Percentiles rank a stretch among this genome's conserved stretches.
Evolutionary conservation across 179 eudicot genomes (phyloP).

Genomic region (Nepenthes alata): DNA sequence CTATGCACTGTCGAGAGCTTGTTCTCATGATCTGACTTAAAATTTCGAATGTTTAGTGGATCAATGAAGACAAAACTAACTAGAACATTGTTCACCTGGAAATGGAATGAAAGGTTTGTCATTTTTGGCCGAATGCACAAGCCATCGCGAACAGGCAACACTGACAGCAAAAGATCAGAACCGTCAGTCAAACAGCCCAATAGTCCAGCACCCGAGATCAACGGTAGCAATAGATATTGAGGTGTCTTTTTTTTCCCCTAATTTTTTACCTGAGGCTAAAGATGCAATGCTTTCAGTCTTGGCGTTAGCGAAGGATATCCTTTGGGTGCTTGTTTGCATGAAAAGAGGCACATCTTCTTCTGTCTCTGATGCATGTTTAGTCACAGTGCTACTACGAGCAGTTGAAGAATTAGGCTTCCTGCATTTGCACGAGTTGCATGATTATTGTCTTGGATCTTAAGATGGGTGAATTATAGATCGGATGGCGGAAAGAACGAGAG

Average conservation of each 20-base stretch:
- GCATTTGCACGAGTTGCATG: not conserved
- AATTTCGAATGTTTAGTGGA: constrained; percentile 4
- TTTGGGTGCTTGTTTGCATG: constrained; percentile 39
- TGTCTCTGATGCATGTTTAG: constrained; percentile 20
- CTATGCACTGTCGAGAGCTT: not conserved
- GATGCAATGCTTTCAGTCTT: not conserved
- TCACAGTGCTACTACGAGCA: constrained; percentile 1
- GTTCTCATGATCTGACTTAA: not conserved
- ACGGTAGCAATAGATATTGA: not conserved
- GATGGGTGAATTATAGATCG: not conserved
- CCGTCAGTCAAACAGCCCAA: not conserved
- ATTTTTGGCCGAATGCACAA: constrained; percentile 24
- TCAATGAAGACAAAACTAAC: not conserved
- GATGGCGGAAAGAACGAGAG: not conserved
- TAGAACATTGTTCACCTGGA: constrained; percentile 25
- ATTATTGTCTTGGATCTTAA: not conserved
- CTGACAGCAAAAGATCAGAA: constrained; percentile 4
- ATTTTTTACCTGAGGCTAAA: constrained; percentile 8
- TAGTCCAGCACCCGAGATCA: not conserved
- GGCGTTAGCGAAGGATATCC: constrained; percentile 13
- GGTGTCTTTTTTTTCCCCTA: not conserved
- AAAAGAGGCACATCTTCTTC: constrained; percentile 51
- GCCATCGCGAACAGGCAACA: constrained; percentile 29
- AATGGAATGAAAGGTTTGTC: constrained; percentile 30
- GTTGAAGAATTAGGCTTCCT: constrained; percentile 16